phyloP scores from a whole-genome alignment of 768 basidiomycete species.

The Candolleomyces eurysporus region DNA sequence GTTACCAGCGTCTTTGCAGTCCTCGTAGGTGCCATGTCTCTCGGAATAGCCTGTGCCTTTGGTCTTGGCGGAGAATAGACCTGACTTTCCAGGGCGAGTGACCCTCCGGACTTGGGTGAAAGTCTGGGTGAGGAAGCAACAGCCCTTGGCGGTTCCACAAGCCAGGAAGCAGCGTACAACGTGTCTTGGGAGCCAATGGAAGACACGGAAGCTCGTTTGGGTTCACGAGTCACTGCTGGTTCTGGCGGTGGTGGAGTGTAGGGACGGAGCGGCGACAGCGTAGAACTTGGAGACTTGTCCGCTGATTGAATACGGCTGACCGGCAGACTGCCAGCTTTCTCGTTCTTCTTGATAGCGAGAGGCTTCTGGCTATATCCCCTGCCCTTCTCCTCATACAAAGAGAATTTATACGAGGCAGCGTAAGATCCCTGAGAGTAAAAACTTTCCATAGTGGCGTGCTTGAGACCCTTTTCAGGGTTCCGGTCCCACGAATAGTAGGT shows the following conservation, averaged over 20 bases:
- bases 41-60: too few species aligned
- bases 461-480: constrained; percentile 3
- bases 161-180: not conserved
- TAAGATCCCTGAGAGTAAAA: not conserved
- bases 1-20: not conserved
- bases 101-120: not conserved
- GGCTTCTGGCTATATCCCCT: not conserved
- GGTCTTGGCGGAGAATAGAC: not conserved
- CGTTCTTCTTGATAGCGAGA: not conserved
- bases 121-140: constrained; percentile 1
- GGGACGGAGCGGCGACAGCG: not conserved
- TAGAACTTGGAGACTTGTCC: not conserved
- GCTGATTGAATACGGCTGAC: not conserved
- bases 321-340: not conserved
- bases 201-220: not conserved
- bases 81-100: not conserved
- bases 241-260: constrained; percentile 1
- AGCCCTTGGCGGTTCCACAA: not conserved
- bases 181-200: constrained; percentile 1
- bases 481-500: constrained; percentile 10
- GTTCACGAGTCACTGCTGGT: not conserved
- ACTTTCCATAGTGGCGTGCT: not conserved
- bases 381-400: not conserved
- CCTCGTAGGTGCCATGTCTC: too few species aligned
- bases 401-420: not conserved